Evolutionary conservation across 2,329 filamentous ascomycete species (phyloP).

Genomic region (Sphaerulina vaccinii): DNA sequence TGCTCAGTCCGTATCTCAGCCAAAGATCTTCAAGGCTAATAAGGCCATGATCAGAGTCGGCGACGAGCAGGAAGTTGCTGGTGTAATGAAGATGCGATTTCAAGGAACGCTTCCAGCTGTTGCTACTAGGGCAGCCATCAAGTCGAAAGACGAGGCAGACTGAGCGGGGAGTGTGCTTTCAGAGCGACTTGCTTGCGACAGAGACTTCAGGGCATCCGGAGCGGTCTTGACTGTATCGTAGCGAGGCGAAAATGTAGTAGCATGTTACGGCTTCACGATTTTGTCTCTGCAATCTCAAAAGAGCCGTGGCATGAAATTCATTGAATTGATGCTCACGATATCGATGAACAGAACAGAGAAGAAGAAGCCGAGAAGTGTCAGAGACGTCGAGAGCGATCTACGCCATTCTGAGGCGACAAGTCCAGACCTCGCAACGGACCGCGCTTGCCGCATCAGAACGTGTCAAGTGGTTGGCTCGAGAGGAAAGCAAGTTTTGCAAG

Average conservation of each 20-base stretch:
- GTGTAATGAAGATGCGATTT: constrained; percentile 4
- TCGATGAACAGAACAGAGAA: neutral
- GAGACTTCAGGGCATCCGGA: too few species aligned
- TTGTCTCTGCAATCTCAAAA: too few species aligned
- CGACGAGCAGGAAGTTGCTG: neutral
- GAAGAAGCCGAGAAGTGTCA: neutral
- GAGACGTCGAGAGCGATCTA: neutral
- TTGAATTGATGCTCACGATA: too few species aligned
- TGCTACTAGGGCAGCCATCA: neutral
- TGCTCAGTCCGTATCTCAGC: constrained; percentile 20
- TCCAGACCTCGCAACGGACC: neutral
- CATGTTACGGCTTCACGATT: too few species aligned
- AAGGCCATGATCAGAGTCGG: constrained; percentile 7
- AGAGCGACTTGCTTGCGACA: too few species aligned
- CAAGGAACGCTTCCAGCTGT: neutral
- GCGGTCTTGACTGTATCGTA: neutral
- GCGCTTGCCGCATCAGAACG: neutral
- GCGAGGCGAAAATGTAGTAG: too few species aligned
- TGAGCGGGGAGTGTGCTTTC: neutral
- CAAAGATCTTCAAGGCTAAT: constrained; percentile 22
- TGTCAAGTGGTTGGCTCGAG: neutral
- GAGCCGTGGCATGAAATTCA: too few species aligned
- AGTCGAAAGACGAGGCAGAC: neutral
- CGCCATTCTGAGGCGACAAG: neutral
- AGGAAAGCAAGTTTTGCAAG: constrained; percentile 4